Evolutionary conservation across 805 yeast species (phyloP), one percentile per base, ranked within the genome.

Genomic region (Kluyveromyces nonfermentans): DNA sequence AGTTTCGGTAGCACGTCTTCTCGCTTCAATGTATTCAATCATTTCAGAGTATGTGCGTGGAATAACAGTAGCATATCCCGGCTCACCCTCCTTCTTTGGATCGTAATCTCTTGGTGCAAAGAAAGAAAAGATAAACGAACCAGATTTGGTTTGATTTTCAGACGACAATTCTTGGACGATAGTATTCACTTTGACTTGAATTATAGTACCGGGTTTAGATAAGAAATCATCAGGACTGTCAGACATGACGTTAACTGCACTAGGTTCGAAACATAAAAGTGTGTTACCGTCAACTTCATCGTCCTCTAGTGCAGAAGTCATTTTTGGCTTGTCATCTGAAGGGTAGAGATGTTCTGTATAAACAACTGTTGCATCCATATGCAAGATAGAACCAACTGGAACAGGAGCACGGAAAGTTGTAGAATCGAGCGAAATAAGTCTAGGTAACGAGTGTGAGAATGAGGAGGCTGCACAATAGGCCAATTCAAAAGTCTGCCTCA

Each of bases 401-500:
- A 89, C 97, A 2, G 97, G 97, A 16, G 89, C 84, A 56, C 84
- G 80, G 72, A 89, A 89, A 19, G 94, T 84, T 35, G 96, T 87
- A 18, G 93, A 82, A 61, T 89, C 97, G 52, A 89, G 72, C 2
- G 95, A 83, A 9, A 87, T 85, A 53, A 89, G 89, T 59, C 96
- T 73, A 35, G 97, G 96, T 47, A 82, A 78, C 14, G 90, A 80
- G 51, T 79, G 80, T 2, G 96, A 71, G 56, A 89, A 87, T 1
- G 94, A 85, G 5, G 95, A 95, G 7, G 95, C 87, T 15, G 90
- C 78, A 65, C 95, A 87, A 60, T 88, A 89, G 1, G 96, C 97
- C 56, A 89, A 75, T 62, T 89, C 97, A 61, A 89, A 89, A 2
- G 95, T 79, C 65, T 88, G 95, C 63, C 96, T 78, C 71, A 89